Evolutionary conservation across 768 basidiomycete species (phyloP), one percentile per base, ranked within the genome.

Genomic region (Suillus subaureus): DNA sequence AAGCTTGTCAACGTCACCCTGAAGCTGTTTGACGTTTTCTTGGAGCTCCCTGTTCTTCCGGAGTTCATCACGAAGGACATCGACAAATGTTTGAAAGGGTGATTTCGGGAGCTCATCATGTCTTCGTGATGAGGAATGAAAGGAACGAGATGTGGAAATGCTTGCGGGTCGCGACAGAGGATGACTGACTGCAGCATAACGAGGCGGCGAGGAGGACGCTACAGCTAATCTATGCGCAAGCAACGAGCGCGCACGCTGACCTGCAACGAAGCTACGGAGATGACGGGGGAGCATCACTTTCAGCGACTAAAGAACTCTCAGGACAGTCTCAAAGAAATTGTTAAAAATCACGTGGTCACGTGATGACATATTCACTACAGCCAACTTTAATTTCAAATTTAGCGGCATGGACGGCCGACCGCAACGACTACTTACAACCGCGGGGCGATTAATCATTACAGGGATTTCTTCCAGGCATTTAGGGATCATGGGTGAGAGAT

Each of bases 1-100:
- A 58, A 98, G 79, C 80, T 97, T 97, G 80, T 94, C 93, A 43
- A 97, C 97, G 77, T 99, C 96, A 68, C 97, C 97, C 79, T 97
- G 94, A 21, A 99, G 84, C 79, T 97, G 94, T 81, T 96, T 96
- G 57, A 98, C 91, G 78, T 97, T 97, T 40, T 99, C 96, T 80
- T 97, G 94, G 60, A 97, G 83, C 76, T 97, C 96, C 68, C 95
- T 81, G 74, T 94, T 97, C 84, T 98, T 99, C 75, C 87, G 84
- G 54, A 99, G 79, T 79, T 99, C 97, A 62, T 97, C 96, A 70
- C 86, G 88, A 54, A 99, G 82, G 23, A 96, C 95, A 40, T 99
- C 93, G 9, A 98, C 95, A 70, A 99, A 99, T 2, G 95, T 95
- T 77, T 93, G 91, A 73, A 97, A 98, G 1, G 97, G 97, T 5